These are phyloP conservation scores for Heterobasidion irregulare DNA, from an alignment of 1,284 basidiomycete genomes.

Conservation along the genomic window DNA sequence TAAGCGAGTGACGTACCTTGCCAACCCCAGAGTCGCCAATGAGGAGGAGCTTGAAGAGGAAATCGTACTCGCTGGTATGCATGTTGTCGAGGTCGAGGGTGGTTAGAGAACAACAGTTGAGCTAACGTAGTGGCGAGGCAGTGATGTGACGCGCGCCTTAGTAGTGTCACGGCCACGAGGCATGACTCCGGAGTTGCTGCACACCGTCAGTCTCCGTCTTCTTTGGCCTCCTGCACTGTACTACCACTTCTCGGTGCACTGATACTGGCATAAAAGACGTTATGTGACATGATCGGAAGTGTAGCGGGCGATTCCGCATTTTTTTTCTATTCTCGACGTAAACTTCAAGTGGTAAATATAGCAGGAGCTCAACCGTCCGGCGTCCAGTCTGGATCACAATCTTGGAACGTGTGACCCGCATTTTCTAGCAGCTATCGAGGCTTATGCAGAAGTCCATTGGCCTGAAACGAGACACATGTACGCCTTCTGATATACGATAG, in stretches of 20 bases:
- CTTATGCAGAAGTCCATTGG: too few relatives aligned
- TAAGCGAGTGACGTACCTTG: slow-evolving; percentile 49
- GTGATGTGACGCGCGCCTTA: slow-evolving; percentile 5
- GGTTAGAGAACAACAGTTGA: slow-evolving; percentile 13
- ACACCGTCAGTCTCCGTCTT: neutral
- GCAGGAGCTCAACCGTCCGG: too few relatives aligned
- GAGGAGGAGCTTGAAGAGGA: slow-evolving; percentile 94
- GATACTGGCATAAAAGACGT: neutral
- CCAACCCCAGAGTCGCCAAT: slow-evolving; percentile 96
- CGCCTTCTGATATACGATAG: too few relatives aligned
- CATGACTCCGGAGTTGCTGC: neutral
- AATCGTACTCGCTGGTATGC: slow-evolving; percentile 94
- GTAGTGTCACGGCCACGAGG: slow-evolving; percentile 3
- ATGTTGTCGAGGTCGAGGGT: slow-evolving; percentile 32
- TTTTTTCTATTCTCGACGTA: too few relatives aligned
- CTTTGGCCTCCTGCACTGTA: neutral
- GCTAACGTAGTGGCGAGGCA: slow-evolving; percentile 14
- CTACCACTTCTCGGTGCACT: neutral
- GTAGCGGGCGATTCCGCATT: too few relatives aligned
- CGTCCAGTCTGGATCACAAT: too few relatives aligned
- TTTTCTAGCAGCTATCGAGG: too few relatives aligned
- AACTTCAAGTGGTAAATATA: too few relatives aligned
- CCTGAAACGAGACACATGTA: too few relatives aligned
- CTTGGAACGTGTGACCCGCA: too few relatives aligned
- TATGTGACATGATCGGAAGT: too few relatives aligned